Evolutionary conservation across 169 alveolate species (phyloP), one percentile per base, ranked within the genome.

Genomic region (Theileria parva): DNA sequence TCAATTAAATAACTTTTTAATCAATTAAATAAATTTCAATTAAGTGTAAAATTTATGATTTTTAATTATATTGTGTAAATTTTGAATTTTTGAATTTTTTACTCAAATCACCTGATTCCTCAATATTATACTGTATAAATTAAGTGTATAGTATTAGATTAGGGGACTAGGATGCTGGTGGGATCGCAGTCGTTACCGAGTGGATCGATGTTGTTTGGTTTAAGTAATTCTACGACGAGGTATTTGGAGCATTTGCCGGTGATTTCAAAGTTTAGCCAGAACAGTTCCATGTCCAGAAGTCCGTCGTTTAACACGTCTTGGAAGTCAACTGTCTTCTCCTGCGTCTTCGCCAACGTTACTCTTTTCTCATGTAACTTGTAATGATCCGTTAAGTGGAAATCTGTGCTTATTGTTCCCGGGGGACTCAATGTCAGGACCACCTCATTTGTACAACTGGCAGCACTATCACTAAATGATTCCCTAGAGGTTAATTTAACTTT

Each of bases 261-360:
- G 21, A 69, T 25, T 51, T 69, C 65, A 9, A 69, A 69, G 15
- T 69, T 55, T 15, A 69, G 32, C 77, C 77, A 69, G 77, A 69
- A 69, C 11, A 23, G n/a, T 13, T 69, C 65, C 77, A 69, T 69
- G 17, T 69, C 32, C 2, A 69, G 25, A 8, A 23, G 21, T 51
- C 63, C 77, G 37, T 25, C 50, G 39, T 69, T 25, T 6, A 69
- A 30, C 12, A 69, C 77, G 7, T 55, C 77, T 6, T 51, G 48
- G 12, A 69, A 69, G 8, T 19, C 77, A 17, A 69, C 23, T 37
- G 64, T 39, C 25, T 28, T 50, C 6, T 66, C 23, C 30, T 23
- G 44, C 25, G 5, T 63, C 9, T 63, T 63, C 6, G 2, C 25
- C 8, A 63, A 13, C 17, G 51, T 23, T 0, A 63, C 39, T 21